phyloP scores from a whole-genome alignment of 306 rosid genomes.

The Quercus glauca region DNA sequence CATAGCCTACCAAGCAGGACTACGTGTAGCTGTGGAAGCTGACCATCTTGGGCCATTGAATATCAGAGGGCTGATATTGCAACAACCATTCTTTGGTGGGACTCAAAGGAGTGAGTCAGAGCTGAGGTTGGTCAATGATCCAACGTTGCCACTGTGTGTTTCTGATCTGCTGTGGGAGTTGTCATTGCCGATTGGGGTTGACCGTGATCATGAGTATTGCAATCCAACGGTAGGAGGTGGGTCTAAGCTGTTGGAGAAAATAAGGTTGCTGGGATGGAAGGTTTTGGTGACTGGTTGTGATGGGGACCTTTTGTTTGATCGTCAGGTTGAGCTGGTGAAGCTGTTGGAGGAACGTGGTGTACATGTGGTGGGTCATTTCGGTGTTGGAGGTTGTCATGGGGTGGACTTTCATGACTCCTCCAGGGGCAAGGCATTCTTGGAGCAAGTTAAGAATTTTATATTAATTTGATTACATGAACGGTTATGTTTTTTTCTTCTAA shows the following conservation, averaged over 20 bases:
- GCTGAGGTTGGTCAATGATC: constrained; percentile 17
- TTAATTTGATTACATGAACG: no score
- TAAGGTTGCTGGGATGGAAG: constrained; percentile 32
- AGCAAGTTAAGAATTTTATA: no score
- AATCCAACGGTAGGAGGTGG: constrained; percentile 37
- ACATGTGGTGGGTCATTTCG: constrained; percentile 30
- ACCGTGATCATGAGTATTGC: constrained; percentile 50
- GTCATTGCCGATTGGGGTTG: constrained; percentile 33
- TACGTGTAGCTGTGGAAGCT: constrained; percentile 21
- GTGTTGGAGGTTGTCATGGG: constrained; percentile 43
- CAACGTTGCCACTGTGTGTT: not conserved
- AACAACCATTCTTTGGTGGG: constrained; percentile 58
- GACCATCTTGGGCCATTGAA: not conserved
- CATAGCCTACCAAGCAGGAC: constrained; percentile 43
- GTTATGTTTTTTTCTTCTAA: no score
- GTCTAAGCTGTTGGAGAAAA: not conserved
- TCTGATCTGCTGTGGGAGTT: constrained; percentile 43
- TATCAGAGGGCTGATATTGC: constrained; percentile 48
- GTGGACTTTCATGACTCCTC: not conserved
- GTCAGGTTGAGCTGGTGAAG: constrained; percentile 33
- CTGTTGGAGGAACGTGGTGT: constrained; percentile 32
- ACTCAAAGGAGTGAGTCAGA: constrained; percentile 35
- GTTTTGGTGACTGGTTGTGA: constrained; percentile 34
- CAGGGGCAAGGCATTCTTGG: no score
- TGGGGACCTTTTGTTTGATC: constrained; percentile 59